Conservation (phyloP, 2,329 filamentous ascomycete genomes). For the Fusarium sp. region DNA sequence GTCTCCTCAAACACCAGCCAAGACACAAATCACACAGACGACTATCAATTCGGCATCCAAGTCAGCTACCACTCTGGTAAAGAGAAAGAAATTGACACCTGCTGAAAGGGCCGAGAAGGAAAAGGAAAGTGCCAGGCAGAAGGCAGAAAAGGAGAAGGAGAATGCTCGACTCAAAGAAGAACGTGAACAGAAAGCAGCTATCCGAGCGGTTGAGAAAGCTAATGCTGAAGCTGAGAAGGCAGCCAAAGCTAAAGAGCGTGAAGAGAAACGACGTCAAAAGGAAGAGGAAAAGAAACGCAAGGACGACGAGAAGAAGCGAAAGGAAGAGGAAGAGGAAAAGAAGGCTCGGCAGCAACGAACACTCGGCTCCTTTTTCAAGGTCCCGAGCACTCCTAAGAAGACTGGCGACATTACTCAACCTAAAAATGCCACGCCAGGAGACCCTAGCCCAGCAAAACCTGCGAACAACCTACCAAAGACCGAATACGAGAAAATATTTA, state of each 20-base stretch:
- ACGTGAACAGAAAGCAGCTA: conserved; percentile 42
- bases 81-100: conserved; percentile 54
- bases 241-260: conserved; percentile 48
- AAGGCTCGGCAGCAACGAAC: conserved; percentile 58
- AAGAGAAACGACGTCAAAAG: conserved; percentile 50
- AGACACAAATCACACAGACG: conserved; percentile 21
- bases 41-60: conserved; percentile 22
- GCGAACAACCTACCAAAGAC: conserved; percentile 44
- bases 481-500: conserved; percentile 75
- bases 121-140: conserved; percentile 48
- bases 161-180: conserved; percentile 50
- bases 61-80: conserved; percentile 43
- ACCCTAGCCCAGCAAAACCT: conserved; percentile 35
- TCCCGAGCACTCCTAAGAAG: conserved; percentile 53
- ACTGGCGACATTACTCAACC: conserved; percentile 44
- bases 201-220: conserved; percentile 43
- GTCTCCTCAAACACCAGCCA: conserved; percentile 46
- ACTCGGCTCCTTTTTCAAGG: conserved; percentile 58
- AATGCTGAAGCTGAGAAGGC: conserved; percentile 49
- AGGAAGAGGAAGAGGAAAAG: conserved; percentile 62
- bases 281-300: conserved; percentile 51
- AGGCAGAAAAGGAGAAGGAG: conserved; percentile 50
- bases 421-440: conserved; percentile 42
- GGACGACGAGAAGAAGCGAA: conserved; percentile 52
- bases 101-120: conserved; percentile 50